These are phyloP conservation scores for Globisporangium mamillatum DNA, from an alignment of 352 stramenopile genomes.

Conservation along the genomic window DNA sequence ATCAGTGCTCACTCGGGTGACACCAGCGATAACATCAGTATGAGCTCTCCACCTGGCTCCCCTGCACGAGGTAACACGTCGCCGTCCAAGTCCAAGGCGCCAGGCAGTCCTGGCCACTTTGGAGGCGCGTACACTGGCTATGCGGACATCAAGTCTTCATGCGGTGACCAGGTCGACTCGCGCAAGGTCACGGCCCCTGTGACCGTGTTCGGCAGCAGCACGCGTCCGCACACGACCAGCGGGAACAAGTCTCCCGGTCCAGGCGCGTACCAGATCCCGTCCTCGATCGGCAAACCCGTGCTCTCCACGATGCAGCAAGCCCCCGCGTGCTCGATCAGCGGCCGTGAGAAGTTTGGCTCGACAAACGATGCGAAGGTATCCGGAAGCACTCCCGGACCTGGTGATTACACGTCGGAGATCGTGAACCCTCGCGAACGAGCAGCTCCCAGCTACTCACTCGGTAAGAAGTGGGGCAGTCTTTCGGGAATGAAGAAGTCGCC, in stretches of 20 bases:
- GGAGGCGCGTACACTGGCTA: constrained; percentile 36
- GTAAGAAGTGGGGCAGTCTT: constrained; percentile 62
- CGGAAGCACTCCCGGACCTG: constrained; percentile 51
- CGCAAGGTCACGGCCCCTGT: constrained; percentile 63
- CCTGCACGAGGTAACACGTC: constrained; percentile 30
- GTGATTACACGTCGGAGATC: constrained; percentile 60
- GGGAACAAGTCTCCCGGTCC: constrained; percentile 62
- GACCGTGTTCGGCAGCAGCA: constrained; percentile 66
- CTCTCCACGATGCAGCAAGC: constrained; percentile 59
- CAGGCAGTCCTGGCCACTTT: constrained; percentile 27
- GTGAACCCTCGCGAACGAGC: constrained; percentile 65
- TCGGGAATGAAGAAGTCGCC: constrained; percentile 50
- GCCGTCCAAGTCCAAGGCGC: constrained; percentile 37
- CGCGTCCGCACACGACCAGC: constrained; percentile 41
- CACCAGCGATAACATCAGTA: constrained; percentile 8
- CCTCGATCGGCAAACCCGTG: constrained; percentile 66
- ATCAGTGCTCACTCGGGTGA: neutral
- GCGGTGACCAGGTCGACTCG: constrained; percentile 70
- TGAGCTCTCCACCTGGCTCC: constrained; percentile 28
- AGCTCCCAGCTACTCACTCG: constrained; percentile 68
- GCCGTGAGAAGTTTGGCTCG: constrained; percentile 78
- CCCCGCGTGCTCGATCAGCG: constrained; percentile 63
- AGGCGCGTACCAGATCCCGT: constrained; percentile 64
- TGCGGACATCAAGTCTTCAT: constrained; percentile 67
- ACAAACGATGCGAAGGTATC: constrained; percentile 47